Percentiles rank a stretch among this genome's conserved stretches.
phyloP scores from a whole-genome alignment of 805 yeast genomes.

The Candida easanensis region DNA sequence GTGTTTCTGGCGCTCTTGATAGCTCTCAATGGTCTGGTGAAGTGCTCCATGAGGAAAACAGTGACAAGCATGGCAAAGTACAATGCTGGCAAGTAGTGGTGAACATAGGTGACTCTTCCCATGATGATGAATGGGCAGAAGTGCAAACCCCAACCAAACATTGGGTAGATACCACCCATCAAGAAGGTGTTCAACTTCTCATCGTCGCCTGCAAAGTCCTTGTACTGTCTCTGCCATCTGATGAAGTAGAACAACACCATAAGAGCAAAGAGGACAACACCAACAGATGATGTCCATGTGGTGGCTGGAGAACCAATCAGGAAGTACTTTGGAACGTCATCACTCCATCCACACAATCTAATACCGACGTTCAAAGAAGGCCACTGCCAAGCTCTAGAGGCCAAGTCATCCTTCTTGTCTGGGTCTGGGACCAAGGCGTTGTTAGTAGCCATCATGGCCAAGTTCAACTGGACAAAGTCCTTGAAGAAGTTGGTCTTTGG shows the following conservation, averaged over 20 bases:
- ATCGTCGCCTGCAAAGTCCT: constrained; percentile 49
- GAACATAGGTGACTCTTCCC: constrained; percentile 86
- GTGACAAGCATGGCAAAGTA: constrained; percentile 67
- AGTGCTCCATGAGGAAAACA: constrained; percentile 49
- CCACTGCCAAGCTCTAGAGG: constrained; percentile 86
- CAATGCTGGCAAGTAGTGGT: constrained; percentile 81
- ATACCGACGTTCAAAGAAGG: constrained; percentile 76
- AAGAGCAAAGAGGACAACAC: constrained; percentile 51
- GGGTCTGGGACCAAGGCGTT: constrained; percentile 77
- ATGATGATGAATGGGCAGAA: constrained; percentile 71
- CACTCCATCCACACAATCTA: constrained; percentile 73
- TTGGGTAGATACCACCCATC: constrained; percentile 75
- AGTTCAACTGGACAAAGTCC: constrained; percentile 70
- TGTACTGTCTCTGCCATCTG: constrained; percentile 82
- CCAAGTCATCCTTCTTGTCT: constrained; percentile 68
- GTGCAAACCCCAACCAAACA: constrained; percentile 81
- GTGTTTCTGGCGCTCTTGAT: constrained; percentile 25
- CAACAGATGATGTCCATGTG: constrained; percentile 69
- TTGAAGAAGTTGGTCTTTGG: constrained; percentile 77
- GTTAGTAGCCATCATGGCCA: constrained; percentile 87
- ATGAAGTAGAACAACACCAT: constrained; percentile 30
- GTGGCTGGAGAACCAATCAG: constrained; percentile 76
- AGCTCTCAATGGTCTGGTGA: constrained; percentile 27
- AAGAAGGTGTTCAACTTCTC: constrained; percentile 49
- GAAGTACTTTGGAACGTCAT: constrained; percentile 57